Evolutionary conservation across 768 basidiomycete species (phyloP).

Genomic region (Termitomyces sp.): DNA sequence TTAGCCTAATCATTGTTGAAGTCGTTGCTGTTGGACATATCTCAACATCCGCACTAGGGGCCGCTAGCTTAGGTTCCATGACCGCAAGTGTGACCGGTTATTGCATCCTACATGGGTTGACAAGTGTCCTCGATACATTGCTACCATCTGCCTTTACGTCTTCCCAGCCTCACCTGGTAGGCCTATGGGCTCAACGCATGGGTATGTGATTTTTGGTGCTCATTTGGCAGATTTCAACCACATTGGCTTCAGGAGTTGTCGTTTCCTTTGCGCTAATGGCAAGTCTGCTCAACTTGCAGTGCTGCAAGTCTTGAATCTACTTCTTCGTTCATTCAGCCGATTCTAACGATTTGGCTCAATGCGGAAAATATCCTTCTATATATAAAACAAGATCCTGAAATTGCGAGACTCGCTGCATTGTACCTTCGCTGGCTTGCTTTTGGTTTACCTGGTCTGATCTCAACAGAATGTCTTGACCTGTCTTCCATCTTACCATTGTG

Average conservation of each 20-base stretch:
- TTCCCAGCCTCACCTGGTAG: slow-evolving; percentile 74
- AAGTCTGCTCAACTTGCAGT: slow-evolving; percentile 18
- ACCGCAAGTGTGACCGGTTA: slow-evolving; percentile 69
- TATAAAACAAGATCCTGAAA: slow-evolving; percentile 77
- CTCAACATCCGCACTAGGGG: slow-evolving; percentile 84
- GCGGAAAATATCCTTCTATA: slow-evolving; percentile 74
- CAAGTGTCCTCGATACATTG: slow-evolving; percentile 87
- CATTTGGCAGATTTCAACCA: no score
- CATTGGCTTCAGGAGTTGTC: slow-evolving; percentile 48
- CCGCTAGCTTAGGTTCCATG: slow-evolving; percentile 69
- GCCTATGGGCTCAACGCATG: slow-evolving; percentile 89
- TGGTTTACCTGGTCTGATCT: slow-evolving; percentile 60
- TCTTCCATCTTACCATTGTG: neutral
- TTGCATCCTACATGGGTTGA: slow-evolving; percentile 76
- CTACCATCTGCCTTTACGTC: slow-evolving; percentile 97
- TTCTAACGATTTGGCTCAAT: slow-evolving; percentile 74
- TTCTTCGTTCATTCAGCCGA: slow-evolving; percentile 39
- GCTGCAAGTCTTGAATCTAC: slow-evolving; percentile 15
- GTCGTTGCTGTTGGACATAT: slow-evolving; percentile 88
- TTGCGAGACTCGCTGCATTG: slow-evolving; percentile 67
- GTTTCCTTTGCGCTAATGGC: slow-evolving; percentile 56
- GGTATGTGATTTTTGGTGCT: no score
- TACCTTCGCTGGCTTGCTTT: slow-evolving; percentile 75
- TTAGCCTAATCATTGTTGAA: slow-evolving; percentile 77
- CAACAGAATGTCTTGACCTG: neutral